phyloP scores from a whole-genome alignment of 192 early-diverging fungal genomes.

The Coemansia sp. region DNA sequence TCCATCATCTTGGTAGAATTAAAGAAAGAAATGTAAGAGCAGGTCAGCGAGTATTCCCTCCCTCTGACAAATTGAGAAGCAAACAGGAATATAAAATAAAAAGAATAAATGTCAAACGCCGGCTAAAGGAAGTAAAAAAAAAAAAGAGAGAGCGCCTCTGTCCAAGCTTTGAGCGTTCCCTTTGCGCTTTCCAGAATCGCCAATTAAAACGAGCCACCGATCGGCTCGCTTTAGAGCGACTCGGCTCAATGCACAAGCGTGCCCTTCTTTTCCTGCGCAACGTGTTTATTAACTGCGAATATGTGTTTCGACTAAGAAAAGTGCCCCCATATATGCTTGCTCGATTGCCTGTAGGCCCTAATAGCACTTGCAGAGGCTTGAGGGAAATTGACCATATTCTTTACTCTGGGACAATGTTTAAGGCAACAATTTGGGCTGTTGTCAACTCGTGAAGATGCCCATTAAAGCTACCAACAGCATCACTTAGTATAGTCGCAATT shows the following conservation, averaged over 20 bases:
- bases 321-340: too few species aligned
- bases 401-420: too few species aligned
- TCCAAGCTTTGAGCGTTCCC: not conserved
- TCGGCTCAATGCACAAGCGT: not conserved
- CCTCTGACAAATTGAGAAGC: not conserved
- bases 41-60: not conserved
- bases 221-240: not conserved
- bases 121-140: conserved; percentile 4
- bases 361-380: too few species aligned
- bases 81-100: not conserved
- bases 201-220: not conserved
- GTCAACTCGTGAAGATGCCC: too few species aligned
- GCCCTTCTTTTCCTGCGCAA: too few species aligned
- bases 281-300: too few species aligned
- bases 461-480: too few species aligned
- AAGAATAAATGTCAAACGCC: not conserved
- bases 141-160: not conserved
- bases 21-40: not conserved
- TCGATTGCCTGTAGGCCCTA: too few species aligned
- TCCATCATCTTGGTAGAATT: conserved; percentile 47
- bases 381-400: too few species aligned
- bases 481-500: too few species aligned
- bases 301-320: too few species aligned
- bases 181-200: not conserved
- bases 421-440: too few species aligned